Conservation (phyloP, 176 grass and related monocot species). For the Phragmites australis region DNA sequence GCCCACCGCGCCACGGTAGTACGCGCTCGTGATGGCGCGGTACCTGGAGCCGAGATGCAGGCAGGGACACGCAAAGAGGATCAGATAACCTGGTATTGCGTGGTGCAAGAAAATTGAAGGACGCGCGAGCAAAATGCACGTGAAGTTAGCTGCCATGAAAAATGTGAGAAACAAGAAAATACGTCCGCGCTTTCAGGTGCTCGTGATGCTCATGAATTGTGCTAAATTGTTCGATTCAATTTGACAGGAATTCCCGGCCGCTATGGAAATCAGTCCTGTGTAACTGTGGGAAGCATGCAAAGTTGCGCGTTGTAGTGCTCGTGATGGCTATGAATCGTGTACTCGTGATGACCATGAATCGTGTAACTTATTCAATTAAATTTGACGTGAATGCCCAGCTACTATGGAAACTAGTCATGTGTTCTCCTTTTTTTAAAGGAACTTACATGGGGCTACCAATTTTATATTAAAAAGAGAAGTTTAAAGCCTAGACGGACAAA, state of each 20-base stretch:
- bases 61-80: background rate
- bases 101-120: background rate
- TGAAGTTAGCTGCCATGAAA: background rate
- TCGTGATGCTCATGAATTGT: background rate
- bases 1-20: constrained; percentile 68
- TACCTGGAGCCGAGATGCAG: constrained; percentile 20
- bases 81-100: background rate
- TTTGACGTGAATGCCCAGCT: too few species aligned
- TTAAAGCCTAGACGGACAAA: too few species aligned
- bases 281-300: too few species aligned
- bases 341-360: too few species aligned
- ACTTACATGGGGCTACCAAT: too few species aligned
- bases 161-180: background rate
- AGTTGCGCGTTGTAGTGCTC: too few species aligned
- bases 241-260: background rate
- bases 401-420: too few species aligned
- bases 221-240: background rate
- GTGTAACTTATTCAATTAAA: too few species aligned
- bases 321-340: too few species aligned
- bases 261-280: background rate
- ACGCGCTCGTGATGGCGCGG: constrained; percentile 71
- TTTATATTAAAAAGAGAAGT: too few species aligned
- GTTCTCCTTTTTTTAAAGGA: too few species aligned
- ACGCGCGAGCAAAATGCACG: constrained; percentile 8
- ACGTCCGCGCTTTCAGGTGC: background rate